Base-by-base conservation (phyloP, 1,139 yeast genomes). In the Pichia cactophila region DNA sequence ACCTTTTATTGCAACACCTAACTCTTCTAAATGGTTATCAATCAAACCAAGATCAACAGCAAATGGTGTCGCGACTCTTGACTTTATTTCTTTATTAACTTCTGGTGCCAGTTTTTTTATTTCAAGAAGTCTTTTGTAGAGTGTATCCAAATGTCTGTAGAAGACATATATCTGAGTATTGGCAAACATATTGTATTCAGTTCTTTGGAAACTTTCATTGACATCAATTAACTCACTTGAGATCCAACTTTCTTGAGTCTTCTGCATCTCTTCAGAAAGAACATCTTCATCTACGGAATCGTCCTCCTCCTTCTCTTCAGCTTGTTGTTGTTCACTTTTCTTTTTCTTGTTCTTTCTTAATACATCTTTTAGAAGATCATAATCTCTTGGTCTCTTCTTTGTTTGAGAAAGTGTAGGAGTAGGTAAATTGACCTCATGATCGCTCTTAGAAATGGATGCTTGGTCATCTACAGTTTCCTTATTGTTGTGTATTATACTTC, bases 81-180 rank as follows among this genome's bases (percentile, higher is more conserved):
- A 69, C 51, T 75, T 75, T 52, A 90, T 77, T 54, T 92, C 97
- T 41, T 75, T 70, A n/a, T 85, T 75, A 7, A 86, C 95, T 31
- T 68, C 77, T 2, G 72, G 77, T 61, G 78, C 82, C 80, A 78
- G 73, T 10, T 69, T 66, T 68, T 90, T 92, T 50, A 90, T 80
- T 59, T 88, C 96, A 45, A 73, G 71, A 49, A 92, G 71, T 59
- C 99, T 80, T 61, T 81, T 85, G 64, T 87, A 92, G 33, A 92
- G 69, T 3, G 88, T 86, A 56, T 87, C 82, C 63, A 90, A 73
- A 61, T 86, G 85, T 59, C 99, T 86, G 78, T 89, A 80, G 62
- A 92, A 89, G 39, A 90, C 89, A 63, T 92, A 92, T 42, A 90
- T 79, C 49, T 92, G 81, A n/a, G 97, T 86, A 66, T 90, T 92